A percentile compares a stretch with the other conserved stretches of the same genome.
Conservation (phyloP, 805 yeast species). For the Schizosaccharomyces pombe region DNA sequence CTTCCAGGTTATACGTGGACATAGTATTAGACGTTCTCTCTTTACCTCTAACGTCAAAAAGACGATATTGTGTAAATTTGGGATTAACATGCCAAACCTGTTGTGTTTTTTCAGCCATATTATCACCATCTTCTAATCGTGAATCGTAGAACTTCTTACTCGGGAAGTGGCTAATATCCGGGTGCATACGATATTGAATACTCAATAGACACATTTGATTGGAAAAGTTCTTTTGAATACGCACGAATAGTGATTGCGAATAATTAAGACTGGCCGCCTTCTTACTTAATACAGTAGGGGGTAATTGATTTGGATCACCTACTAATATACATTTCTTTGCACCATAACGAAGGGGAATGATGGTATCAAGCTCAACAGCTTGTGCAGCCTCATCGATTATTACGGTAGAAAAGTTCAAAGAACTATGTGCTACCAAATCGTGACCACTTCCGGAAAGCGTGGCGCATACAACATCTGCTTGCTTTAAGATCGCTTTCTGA, state of each 20-base stretch:
- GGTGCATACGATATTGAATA: constrained; percentile 96
- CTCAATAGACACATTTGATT: constrained; percentile 46
- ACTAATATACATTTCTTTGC: constrained; percentile 83
- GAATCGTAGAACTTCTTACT: constrained; percentile 60
- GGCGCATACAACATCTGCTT: constrained; percentile 70
- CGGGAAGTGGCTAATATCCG: constrained; percentile 70
- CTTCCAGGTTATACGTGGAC: constrained; percentile 48
- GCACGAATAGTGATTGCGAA: constrained; percentile 78
- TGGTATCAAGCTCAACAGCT: constrained; percentile 75
- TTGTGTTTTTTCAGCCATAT: constrained; percentile 33
- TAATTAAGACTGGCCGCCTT: constrained; percentile 59
- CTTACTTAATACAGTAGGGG: constrained; percentile 85
- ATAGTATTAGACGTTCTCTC: constrained; percentile 47
- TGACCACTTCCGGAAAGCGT: constrained; percentile 90
- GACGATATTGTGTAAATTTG: constrained; percentile 49
- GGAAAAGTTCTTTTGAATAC: constrained; percentile 56
- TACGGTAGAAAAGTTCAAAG: constrained; percentile 67
- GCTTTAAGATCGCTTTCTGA: constrained; percentile 46
- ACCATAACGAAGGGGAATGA: constrained; percentile 82
- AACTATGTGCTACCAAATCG: constrained; percentile 50
- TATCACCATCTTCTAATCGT: constrained; percentile 50
- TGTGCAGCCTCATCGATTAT: constrained; percentile 95
- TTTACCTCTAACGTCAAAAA: constrained; percentile 42
- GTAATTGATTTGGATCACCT: constrained; percentile 94
- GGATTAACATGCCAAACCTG: constrained; percentile 51